phyloP scores from a whole-genome alignment of 768 basidiomycete genomes.

The Gymnopilus junonius region DNA sequence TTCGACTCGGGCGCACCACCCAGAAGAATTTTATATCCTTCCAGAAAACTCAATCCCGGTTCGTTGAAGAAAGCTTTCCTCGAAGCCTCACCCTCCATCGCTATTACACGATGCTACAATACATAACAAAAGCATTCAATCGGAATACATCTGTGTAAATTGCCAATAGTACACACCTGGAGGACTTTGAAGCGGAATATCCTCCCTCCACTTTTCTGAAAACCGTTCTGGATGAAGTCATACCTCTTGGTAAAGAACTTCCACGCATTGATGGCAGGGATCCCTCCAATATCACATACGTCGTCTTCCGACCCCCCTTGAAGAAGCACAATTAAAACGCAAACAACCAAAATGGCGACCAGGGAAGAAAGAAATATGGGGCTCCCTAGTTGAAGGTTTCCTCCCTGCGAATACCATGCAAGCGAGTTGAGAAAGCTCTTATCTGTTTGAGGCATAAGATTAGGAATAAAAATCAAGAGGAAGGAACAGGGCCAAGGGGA shows the following conservation, averaged over 20 bases:
- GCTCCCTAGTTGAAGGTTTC: neutral
- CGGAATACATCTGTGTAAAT: too few species aligned
- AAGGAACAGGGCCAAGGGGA: neutral
- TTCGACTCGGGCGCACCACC: constrained; percentile 30
- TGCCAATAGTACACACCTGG: constrained; percentile 21
- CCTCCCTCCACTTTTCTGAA: constrained; percentile 25
- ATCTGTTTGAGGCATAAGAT: neutral
- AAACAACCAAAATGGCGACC: neutral
- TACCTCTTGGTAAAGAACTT: constrained; percentile 33
- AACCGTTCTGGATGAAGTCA: constrained; percentile 31
- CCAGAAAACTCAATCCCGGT: constrained; percentile 28
- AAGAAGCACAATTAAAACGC: neutral
- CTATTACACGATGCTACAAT: constrained; percentile 23
- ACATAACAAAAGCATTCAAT: too few species aligned
- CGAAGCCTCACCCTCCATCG: constrained; percentile 18
- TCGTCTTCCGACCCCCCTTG: neutral
- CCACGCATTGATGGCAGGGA: constrained; percentile 34
- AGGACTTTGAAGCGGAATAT: constrained; percentile 35
- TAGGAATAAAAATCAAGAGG: neutral
- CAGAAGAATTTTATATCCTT: constrained; percentile 38
- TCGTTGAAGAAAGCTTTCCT: constrained; percentile 35
- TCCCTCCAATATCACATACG: constrained; percentile 23
- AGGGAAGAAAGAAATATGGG: neutral
- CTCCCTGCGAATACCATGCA: neutral
- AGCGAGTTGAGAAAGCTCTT: neutral